Evolutionary conservation across 23 red algal genomes (phyloP), one percentile per base, ranked within the genome.

Genomic region (Gracilaria domingensis): DNA sequence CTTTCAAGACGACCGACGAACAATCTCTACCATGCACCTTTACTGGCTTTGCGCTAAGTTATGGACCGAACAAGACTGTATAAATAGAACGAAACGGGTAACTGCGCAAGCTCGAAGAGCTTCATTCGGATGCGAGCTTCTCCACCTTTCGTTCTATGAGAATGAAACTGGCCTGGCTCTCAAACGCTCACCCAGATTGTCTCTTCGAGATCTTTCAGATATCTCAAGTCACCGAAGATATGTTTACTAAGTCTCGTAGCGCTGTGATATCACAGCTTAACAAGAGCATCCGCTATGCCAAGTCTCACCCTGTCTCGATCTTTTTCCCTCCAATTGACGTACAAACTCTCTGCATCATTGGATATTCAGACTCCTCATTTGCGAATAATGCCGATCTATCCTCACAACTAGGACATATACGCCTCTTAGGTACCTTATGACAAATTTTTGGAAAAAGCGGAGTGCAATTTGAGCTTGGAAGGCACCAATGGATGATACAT

Each of bases 1-100:
- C 42, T 8, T 82, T 82, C 26, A 14, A 82, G 32, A 82, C 62
- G 78, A 28, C 12, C 13, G 78, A 82, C 34, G 51, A 82, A 28
- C 25, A 82, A 40, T n/a, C 12, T 8, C 30, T 60, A 20, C 78
- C 50, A 35, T 58, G 78, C 53, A 39, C 24, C 12, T 82, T 82
- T 35, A 58, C 11, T n/a, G 50, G 78, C 62, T 58, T 82, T 35
- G 35, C 50, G 0, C 14, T 82, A 4, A 24, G 23, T 9, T 24
- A 33, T 5, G 78, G 62, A 37, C 12, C 0, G 4, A 55, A 29
- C 26, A 47, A 23, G 0, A 18, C 8, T 3, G 13, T 64, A 30
- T 24, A 30, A 1, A 26, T 30, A 12, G 59, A 64, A 8, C 59
- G 32, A 32, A 17, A 64, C 24, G 28, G 59, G 24, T 64, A 64